Evolutionary conservation across 345 rosid species (phyloP), one percentile per base, ranked within the genome.

Genomic region (Hypericum perforatum): DNA sequence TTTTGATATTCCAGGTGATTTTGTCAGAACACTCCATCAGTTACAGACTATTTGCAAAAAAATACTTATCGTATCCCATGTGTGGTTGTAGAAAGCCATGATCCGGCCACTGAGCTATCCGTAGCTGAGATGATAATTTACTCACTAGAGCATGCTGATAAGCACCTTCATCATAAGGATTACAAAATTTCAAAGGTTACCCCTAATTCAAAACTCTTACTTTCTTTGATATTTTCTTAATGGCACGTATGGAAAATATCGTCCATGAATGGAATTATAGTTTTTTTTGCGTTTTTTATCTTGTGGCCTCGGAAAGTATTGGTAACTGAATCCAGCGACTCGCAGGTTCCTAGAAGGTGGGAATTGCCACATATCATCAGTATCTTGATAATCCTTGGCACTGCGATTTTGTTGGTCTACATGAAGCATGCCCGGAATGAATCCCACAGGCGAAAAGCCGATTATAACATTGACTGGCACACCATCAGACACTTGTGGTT

Each of bases 1-100:
- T 45, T 89, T 85, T 41, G 94, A 89, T 69, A 80, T 83, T 59
- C 79, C 97, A 71, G 92, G 97, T 89, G 61, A 65, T 56, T n/a
- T 39, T 14, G 40, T 56, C 56, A 11, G 42, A 43, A 39, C 48
- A 37, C 56, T 45, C 2, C 12, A 10, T 14, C 16, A 10, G 39
- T 37, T 22, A 22, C 32, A 22, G 32, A 22, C 32, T 16, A 5
- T 48, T 46, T 5, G 29, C 37, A 37, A 5, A 8, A 12, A 11
- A 11, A 15, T 39, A 6, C 15, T 36, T 7, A 54, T 11, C 13
- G 5, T 5, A 49, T 41, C 37, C 37, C 37, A 16, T 3, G 40
- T 66, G 52, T 57, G 56, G 55, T 67, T 56, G 68, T 68, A 89
- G 89, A 78, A 50, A 75, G 60, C 72, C 55, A 14, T 29, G 78